Evolutionary conservation across 345 rosid species (phyloP).

Genomic region (Populus tremula): DNA sequence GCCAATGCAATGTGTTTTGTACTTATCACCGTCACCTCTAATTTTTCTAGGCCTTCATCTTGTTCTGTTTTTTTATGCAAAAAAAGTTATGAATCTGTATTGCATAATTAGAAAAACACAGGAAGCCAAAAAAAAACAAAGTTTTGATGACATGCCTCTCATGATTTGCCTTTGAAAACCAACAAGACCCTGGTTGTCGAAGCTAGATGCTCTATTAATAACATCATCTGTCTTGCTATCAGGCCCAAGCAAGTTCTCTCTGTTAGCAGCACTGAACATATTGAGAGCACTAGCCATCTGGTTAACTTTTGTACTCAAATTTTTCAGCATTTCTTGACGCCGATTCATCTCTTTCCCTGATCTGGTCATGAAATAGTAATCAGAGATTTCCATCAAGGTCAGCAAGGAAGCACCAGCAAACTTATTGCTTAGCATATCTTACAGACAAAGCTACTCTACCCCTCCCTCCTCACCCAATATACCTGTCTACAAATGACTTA

Average conservation of each 20-base stretch:
- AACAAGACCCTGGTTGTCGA: constrained; percentile 86
- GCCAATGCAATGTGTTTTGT: constrained; percentile 90
- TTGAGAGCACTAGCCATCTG: constrained; percentile 83
- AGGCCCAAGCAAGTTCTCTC: constrained; percentile 82
- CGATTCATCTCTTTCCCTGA: constrained; percentile 95
- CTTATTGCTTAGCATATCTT: not conserved
- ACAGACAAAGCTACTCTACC: not conserved
- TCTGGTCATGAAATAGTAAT: constrained; percentile 34
- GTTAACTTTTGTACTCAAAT: constrained; percentile 65
- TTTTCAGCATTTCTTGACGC: constrained; percentile 79
- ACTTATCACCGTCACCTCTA: constrained; percentile 82
- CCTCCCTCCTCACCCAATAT: not conserved
- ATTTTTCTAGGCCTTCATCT: constrained; percentile 94
- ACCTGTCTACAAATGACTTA: not conserved
- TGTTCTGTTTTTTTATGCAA: constrained; percentile 57
- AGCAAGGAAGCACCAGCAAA: not conserved
- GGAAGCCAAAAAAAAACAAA: not conserved
- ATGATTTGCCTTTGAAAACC: constrained; percentile 86
- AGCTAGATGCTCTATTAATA: constrained; percentile 53
- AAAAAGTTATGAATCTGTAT: not conserved
- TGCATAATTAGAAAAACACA: not conserved
- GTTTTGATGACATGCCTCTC: constrained; percentile 56
- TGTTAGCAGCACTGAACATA: constrained; percentile 77
- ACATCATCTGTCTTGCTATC: constrained; percentile 64
- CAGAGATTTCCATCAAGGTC: not conserved